Evolutionary conservation across 1,139 yeast genomes (phyloP), one percentile per base, ranked within the genome.

Genomic region (Taiozyma onychis): DNA sequence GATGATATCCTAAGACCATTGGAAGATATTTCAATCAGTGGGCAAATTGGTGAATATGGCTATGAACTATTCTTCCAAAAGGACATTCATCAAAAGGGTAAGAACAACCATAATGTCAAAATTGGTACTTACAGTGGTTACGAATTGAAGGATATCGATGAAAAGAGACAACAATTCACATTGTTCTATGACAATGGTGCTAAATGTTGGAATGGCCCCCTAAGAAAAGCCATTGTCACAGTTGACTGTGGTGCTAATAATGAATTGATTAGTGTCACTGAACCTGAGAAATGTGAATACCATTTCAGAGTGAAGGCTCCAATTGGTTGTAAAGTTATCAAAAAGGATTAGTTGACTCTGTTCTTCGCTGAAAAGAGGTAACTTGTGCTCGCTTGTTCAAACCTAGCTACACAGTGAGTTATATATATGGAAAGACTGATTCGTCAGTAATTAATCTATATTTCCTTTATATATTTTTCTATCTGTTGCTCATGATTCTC

Each of bases 181-280:
- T 66, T 83, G 21, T 67, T 69, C 30, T 91, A 73, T 63, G 72
- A 66, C 6, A 66, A 74, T 35, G 99, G 99, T n/a, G 83, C 83
- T 47, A 77, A 77, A 62, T 95, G 99, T 67, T 93, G 99, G 97
- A 88, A 90, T 65, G 99, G 99, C 0, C 98, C 98, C 3, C 67
- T 72, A 30, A 79, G 99, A 64, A 77, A 85, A 37, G 91, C 90
- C 0, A 69, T 68, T 11, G 83, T 88, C 3, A 74, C 75, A 28
- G 65, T 93, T 53, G 71, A 72, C 22, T 95, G 99, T 68, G 96
- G 96, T 1, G 65, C 71, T 4, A 69, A 72, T 3, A 71, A 78
- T 44, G 73, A 76, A 52, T 70, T 95, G 32, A 50, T 82, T 30
- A 68, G 81, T 3, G 96, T 91, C 6, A 74, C 84, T 44, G 99